phyloP scores from a whole-genome alignment of 495 filamentous ascomycete genomes.

The Annulohypoxylon maeteangense region DNA sequence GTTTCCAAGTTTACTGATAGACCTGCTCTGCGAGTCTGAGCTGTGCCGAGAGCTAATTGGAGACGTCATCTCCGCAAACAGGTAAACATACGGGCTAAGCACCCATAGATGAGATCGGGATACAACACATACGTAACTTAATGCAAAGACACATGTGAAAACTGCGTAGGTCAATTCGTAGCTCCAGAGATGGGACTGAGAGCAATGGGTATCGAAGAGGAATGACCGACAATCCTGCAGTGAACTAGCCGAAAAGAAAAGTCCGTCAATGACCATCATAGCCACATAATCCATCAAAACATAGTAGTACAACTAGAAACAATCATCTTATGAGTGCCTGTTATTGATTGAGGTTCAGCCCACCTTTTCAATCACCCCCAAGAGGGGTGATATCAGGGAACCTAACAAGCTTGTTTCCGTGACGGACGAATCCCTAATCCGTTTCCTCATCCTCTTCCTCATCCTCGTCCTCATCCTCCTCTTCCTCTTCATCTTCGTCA shows the following conservation, averaged over 20 bases:
- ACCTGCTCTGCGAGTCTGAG: not conserved
- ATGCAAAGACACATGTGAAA: not conserved
- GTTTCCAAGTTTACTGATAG: not conserved
- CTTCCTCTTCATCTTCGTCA: conserved; percentile 71
- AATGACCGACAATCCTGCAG: conserved; percentile 17
- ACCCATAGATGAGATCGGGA: not conserved
- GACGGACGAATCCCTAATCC: conserved; percentile 23
- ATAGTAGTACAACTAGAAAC: not conserved
- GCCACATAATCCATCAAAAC: not conserved
- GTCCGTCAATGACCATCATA: not conserved
- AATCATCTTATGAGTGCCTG: not conserved
- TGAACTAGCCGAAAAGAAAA: conserved; percentile 2
- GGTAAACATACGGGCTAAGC: not conserved
- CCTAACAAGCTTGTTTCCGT: not conserved
- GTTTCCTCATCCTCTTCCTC: conserved; percentile 64
- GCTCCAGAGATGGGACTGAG: conserved; percentile 7
- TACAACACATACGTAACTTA: not conserved
- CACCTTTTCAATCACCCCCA: not conserved
- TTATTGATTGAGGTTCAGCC: not conserved
- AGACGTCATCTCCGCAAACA: not conserved
- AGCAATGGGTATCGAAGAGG: conserved; percentile 34
- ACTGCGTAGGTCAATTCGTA: not conserved
- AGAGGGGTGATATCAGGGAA: not conserved
- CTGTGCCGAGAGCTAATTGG: not conserved
- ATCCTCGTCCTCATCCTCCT: conserved; percentile 66